Evolutionary conservation across 345 rosid genomes (phyloP).

Genomic region (Melaleuca quinquenervia): DNA sequence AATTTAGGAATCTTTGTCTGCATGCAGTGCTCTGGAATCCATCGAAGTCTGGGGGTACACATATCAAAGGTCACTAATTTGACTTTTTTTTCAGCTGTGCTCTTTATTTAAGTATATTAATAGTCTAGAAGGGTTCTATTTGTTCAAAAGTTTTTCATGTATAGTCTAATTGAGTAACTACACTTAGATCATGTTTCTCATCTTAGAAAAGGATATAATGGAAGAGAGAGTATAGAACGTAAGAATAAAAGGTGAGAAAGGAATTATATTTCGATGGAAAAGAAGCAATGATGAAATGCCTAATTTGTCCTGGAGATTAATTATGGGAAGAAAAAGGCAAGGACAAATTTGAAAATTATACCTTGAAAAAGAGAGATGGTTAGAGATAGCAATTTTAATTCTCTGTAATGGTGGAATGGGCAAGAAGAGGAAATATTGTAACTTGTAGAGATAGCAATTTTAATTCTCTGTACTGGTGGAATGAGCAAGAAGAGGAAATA

Average conservation of each 20-base stretch:
- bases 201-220: not conserved
- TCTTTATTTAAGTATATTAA: not conserved
- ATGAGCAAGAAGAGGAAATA: not conserved
- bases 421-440: not conserved
- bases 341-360: not conserved
- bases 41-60: constrained; percentile 98
- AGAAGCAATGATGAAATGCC: not conserved
- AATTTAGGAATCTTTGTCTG: constrained; percentile 96
- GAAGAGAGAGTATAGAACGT: not conserved
- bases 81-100: not conserved
- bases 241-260: not conserved
- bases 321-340: not conserved
- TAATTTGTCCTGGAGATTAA: not conserved
- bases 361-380: not conserved
- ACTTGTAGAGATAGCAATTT: not conserved
- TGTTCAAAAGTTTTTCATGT: not conserved
- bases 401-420: not conserved
- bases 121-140: not conserved
- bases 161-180: not conserved
- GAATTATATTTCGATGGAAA: not conserved
- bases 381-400: not conserved
- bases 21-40: constrained; percentile 98
- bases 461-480: not conserved
- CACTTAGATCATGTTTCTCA: not conserved
- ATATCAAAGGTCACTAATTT: constrained; percentile 68